phyloP scores from a whole-genome alignment of 2,329 filamentous ascomycete genomes.

The Bipolaris victoriae region DNA sequence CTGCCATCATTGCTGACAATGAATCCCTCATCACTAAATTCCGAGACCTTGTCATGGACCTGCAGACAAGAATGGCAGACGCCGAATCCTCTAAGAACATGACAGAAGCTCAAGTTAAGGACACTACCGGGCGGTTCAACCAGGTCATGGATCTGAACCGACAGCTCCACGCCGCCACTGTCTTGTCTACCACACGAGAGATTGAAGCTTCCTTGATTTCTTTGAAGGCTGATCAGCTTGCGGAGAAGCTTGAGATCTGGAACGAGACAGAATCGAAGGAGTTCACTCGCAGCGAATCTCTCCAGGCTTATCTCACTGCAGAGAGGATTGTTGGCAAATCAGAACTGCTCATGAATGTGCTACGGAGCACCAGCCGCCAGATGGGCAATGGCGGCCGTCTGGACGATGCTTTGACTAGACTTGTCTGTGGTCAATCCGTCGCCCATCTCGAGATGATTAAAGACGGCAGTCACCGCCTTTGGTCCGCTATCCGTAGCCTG shows the following conservation, averaged over 20 bases:
- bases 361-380: constrained; percentile 56
- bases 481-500: constrained; percentile 79
- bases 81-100: constrained; percentile 91
- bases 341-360: constrained; percentile 19
- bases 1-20: constrained; percentile 81
- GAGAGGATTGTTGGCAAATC: constrained; percentile 90
- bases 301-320: constrained; percentile 87
- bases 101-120: constrained; percentile 89
- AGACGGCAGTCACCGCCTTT: constrained; percentile 82
- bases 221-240: constrained; percentile 86
- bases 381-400: constrained; percentile 71
- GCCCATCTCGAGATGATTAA: constrained; percentile 87
- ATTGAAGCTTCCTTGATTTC: constrained; percentile 89
- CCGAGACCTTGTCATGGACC: constrained; percentile 81
- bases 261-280: constrained; percentile 63
- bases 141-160: constrained; percentile 97
- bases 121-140: constrained; percentile 83
- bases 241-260: constrained; percentile 80
- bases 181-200: constrained; percentile 91
- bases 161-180: constrained; percentile 87
- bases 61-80: constrained; percentile 88
- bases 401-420: constrained; percentile 76
- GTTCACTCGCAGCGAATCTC: constrained; percentile 74
- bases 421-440: constrained; percentile 69
- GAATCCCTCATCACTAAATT: constrained; percentile 90